These are phyloP conservation scores for Cyberlindnera meyerae DNA, from an alignment of 805 yeast species.

Conservation along the genomic window DNA sequence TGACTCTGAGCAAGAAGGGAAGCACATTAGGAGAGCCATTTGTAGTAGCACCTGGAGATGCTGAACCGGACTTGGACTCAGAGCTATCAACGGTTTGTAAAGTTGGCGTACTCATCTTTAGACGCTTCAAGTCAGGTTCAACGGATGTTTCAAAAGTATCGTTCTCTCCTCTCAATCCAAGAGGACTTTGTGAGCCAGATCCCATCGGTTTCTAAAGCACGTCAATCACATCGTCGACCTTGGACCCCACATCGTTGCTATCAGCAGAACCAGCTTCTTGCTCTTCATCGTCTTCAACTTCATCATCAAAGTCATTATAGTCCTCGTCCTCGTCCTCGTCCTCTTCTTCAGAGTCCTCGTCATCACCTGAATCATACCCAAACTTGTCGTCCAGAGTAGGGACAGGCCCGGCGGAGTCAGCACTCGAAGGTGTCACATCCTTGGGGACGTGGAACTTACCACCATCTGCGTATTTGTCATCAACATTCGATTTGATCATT, in stretches of 20 bases:
- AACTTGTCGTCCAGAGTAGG: slow-evolving; percentile 11
- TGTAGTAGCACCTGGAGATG: slow-evolving; percentile 24
- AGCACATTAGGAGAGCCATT: slow-evolving; percentile 55
- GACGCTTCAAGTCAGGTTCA: slow-evolving; percentile 19
- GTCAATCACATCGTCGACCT: too few species aligned
- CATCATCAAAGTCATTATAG: slow-evolving; percentile 17
- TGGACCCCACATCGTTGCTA: too few species aligned
- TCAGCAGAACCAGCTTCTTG: too few species aligned
- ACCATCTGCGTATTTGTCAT: slow-evolving; percentile 81
- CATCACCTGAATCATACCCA: slow-evolving; percentile 23
- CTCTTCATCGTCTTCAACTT: too few species aligned
- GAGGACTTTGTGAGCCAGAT: too few species aligned
- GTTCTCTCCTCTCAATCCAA: too few species aligned
- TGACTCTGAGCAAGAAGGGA: slow-evolving; percentile 62
- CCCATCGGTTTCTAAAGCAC: too few species aligned
- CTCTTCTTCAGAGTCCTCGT: slow-evolving; percentile 23
- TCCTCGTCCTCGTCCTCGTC: slow-evolving; percentile 17
- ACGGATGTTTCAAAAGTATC: slow-evolving; percentile 7
- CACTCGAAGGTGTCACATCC: slow-evolving; percentile 12
- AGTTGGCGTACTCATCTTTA: slow-evolving; percentile 10
- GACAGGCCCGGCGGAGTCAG: slow-evolving; percentile 21
- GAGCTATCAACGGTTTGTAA: slow-evolving; percentile 1
- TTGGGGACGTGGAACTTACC: slow-evolving; percentile 73
- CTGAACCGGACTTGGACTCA: slow-evolving; percentile 3
- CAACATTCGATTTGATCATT: slow-evolving; percentile 66